These are phyloP conservation scores for Cladosporium sphaerospermum DNA, from an alignment of 2,329 filamentous ascomycete genomes.

Conservation along the genomic window DNA sequence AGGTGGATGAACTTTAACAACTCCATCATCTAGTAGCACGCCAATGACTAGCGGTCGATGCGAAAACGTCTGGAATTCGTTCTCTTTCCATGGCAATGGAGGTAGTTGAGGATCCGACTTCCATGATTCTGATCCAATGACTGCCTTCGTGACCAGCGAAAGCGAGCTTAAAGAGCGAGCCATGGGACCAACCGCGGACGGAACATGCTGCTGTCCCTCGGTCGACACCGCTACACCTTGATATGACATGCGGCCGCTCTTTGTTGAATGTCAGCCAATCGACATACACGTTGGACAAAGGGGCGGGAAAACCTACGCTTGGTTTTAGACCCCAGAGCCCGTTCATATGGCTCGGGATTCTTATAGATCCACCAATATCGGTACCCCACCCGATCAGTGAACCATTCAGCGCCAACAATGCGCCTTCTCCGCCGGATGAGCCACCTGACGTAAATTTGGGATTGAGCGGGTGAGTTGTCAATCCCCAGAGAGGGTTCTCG, in stretches of 20 bases:
- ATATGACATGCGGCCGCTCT: constrained; percentile 55
- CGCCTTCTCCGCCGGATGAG: constrained; percentile 42
- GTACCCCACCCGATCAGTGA: constrained; percentile 46
- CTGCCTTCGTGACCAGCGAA: constrained; percentile 33
- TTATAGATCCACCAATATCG: constrained; percentile 47
- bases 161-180: constrained; percentile 48
- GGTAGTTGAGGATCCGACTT: constrained; percentile 35
- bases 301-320: constrained; percentile 28
- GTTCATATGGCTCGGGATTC: constrained; percentile 44
- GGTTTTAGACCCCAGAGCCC: constrained; percentile 48
- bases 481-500: constrained; percentile 47
- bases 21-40: constrained; percentile 21
- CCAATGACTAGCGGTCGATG: constrained; percentile 20
- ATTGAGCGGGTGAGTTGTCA: constrained; percentile 43
- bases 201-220: constrained; percentile 59
- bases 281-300: no score
- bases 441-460: constrained; percentile 42
- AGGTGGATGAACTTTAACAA: constrained; percentile 22
- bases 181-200: constrained; percentile 57
- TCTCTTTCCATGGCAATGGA: constrained; percentile 37
- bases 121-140: constrained; percentile 35
- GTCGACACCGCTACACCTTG: constrained; percentile 54
- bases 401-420: constrained; percentile 36
- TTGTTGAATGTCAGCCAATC: no score
- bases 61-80: constrained; percentile 18